Conservation (phyloP, 768 basidiomycete genomes). For the Mycena sanguinolenta region DNA sequence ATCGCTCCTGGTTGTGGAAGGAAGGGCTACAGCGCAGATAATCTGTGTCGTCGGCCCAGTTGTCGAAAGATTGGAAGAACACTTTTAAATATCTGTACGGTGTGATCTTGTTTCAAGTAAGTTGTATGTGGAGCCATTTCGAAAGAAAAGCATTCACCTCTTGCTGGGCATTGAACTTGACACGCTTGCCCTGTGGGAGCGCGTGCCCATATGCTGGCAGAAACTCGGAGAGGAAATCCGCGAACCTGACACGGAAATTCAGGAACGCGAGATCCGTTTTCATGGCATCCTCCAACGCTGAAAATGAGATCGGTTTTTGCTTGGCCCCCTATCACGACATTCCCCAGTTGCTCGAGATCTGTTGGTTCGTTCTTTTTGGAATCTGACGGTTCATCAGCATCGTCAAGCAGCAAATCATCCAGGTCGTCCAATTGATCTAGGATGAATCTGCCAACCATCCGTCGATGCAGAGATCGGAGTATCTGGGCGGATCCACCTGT, state of each 20-base stretch:
- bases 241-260: neutral
- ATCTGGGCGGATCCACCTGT: no score
- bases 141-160: neutral
- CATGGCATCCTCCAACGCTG: neutral
- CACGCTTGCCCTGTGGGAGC: neutral
- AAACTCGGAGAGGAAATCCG: neutral
- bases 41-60: slow-evolving; percentile 34
- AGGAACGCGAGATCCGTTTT: neutral
- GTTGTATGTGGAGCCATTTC: neutral
- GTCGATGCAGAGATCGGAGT: no score
- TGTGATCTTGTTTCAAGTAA: slow-evolving; percentile 6
- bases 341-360: no score
- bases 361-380: no score
- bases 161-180: neutral
- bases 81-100: slow-evolving; percentile 33
- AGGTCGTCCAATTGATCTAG: no score
- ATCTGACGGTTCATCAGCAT: no score
- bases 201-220: neutral
- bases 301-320: neutral
- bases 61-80: slow-evolving; percentile 28
- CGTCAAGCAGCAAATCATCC: no score
- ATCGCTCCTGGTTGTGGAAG: slow-evolving; percentile 23
- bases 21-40: slow-evolving; percentile 37
- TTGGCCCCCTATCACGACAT: neutral
- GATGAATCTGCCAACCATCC: no score